Evolutionary conservation across 148 eudicot genomes (phyloP), one percentile per base, ranked within the genome.

Genomic region (Silene uniflora): DNA sequence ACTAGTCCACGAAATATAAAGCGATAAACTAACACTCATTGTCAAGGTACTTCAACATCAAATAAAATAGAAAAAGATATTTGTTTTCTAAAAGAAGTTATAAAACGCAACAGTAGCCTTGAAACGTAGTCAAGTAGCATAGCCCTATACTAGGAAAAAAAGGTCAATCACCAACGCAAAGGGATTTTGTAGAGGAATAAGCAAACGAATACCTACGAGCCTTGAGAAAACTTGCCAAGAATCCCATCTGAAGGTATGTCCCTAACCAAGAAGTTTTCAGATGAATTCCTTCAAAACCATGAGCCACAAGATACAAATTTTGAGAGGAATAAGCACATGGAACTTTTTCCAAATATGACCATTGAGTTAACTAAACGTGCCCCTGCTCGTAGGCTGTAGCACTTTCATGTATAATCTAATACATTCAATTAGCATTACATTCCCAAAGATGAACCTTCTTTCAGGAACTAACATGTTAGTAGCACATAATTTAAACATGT

Each of bases 221-320:
- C 87, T 60, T 77, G 86, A 22, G 71, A 59, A 81, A 95, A 95
- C 73, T 84, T 88, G 75, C 67, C 77, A 68, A 95, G 91, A 80
- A 85, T 84, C 59, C 97, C 98, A 75, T 87, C 87, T 11, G 89
- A 78, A 61, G 98, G 97, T 77, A 92, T 80, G 72, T 87, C 83
- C 78, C 98, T 97, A 56, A 79, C 82, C 84, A 95, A 83, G 82
- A 95, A 95, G 85, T 95, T 95, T 75, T 89, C 78, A 44, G 98
- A 92, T 75, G 92, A 88, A 74, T 95, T 90, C 86, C 98, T 95
- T 76, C 84, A 84, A 29, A 82, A 69, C 39, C 73, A 27, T 72
- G 29, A 81, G 19, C 18, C 24, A 32, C 75, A 70, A 21, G 66
- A 27, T 56, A 61, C 7, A 75, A 46, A 47, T 39, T 73, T 46